These are phyloP conservation scores for Prosopis cineraria DNA, from an alignment of 306 rosid genomes.

Conservation along the genomic window DNA sequence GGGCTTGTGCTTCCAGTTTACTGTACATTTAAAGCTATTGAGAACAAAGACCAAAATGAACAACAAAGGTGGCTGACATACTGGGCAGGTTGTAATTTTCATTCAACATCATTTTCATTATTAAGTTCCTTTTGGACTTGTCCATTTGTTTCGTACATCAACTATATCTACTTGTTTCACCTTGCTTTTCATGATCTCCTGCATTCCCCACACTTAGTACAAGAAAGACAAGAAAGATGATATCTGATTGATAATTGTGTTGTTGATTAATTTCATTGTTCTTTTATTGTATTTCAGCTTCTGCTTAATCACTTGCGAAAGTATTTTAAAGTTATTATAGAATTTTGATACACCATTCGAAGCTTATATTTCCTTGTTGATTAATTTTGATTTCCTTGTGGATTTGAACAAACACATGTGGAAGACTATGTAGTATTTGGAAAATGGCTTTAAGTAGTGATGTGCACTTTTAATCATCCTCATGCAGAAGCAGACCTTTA, in stretches of 20 bases:
- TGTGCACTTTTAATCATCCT: constrained; percentile 6
- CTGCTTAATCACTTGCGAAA: not conserved
- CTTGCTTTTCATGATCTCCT: constrained; percentile 3
- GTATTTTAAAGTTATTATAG: not conserved
- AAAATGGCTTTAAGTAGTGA: not conserved
- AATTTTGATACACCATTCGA: not conserved
- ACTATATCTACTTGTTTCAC: not conserved
- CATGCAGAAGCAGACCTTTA: not conserved
- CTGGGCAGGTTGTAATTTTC: constrained; percentile 55
- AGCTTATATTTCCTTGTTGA: not conserved
- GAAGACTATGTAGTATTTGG: constrained; percentile 2
- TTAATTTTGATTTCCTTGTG: constrained; percentile 6
- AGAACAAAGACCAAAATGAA: constrained; percentile 48
- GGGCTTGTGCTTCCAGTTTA: constrained; percentile 59
- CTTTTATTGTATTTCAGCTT: not conserved
- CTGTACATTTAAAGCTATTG: constrained; percentile 65
- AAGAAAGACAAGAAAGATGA: not conserved
- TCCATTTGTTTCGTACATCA: not conserved
- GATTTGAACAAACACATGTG: not conserved
- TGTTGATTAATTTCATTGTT: not conserved
- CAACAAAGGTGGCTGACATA: constrained; percentile 56
- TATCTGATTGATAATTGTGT: not conserved
- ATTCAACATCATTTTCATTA: constrained; percentile 1
- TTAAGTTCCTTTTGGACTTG: not conserved
- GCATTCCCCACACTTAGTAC: not conserved